These are phyloP conservation scores for Alternaria atra DNA, from an alignment of 2,329 filamentous ascomycete genomes.

Conservation along the genomic window DNA sequence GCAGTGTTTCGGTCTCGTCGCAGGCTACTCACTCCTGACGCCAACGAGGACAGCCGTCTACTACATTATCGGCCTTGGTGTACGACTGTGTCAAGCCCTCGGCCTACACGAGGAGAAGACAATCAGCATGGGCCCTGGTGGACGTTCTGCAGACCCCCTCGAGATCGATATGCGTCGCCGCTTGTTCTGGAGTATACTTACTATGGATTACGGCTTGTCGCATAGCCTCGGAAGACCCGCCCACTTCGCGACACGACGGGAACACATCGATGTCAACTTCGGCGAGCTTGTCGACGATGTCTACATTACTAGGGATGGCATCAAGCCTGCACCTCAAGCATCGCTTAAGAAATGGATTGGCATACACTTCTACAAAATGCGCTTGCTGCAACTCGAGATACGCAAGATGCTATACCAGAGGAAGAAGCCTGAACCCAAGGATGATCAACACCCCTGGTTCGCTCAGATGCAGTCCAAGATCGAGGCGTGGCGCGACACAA, in stretches of 20 bases:
- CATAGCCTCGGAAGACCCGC: conserved; percentile 88
- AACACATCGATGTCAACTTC: conserved; percentile 85
- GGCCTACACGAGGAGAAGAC: conserved; percentile 90
- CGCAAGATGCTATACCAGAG: conserved; percentile 85
- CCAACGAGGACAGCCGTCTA: conserved; percentile 92
- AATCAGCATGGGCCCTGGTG: conserved; percentile 70
- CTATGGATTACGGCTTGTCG: conserved; percentile 88
- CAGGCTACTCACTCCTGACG: conserved; percentile 89
- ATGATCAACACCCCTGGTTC: conserved; percentile 90
- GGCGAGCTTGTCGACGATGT: conserved; percentile 84
- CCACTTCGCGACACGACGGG: conserved; percentile 81
- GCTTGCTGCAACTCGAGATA: conserved; percentile 86
- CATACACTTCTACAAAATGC: conserved; percentile 94
- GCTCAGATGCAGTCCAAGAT: conserved; percentile 79
- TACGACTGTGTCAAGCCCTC: conserved; percentile 87
- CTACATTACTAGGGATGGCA: conserved; percentile 80
- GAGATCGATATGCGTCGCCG: conserved; percentile 90
- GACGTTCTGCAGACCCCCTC: conserved; percentile 71
- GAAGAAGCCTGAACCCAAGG: conserved; percentile 77
- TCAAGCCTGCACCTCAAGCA: conserved; percentile 72
- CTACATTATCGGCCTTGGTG: conserved; percentile 88
- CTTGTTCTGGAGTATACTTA: conserved; percentile 85
- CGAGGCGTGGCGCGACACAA: conserved; percentile 78
- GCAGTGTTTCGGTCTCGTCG: conserved; percentile 87
- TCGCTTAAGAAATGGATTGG: conserved; percentile 87